Evolutionary conservation across 495 filamentous ascomycete species (phyloP), one percentile per base, ranked within the genome.

Genomic region (Polyplosphaeria fusca): DNA sequence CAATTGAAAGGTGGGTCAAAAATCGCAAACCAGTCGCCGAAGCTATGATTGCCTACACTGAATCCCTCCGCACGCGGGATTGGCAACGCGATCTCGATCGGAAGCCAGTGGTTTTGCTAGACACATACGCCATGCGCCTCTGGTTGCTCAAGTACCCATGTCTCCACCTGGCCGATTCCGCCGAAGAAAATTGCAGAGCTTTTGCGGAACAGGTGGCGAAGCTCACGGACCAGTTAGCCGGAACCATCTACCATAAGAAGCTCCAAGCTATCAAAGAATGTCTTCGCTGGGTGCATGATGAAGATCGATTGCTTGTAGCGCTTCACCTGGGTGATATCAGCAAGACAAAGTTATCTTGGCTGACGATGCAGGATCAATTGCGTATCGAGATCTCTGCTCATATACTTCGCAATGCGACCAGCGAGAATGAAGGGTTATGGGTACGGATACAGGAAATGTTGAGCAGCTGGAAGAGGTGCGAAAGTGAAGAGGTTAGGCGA

Each of bases 131-230:
- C 11, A 52, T 63, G 18, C 54, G 51, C 7, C 51, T 70, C 28
- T 70, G 61, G 68, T 50, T 68, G 22, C 59, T 70, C 5, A 53
- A 62, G 16, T 68, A 69, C 48, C 66, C 69, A n/a, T 23, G 26
- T 12, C 27, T 49, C 1, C 52, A 19, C 14, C 13, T 35, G 11
- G 5, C 32, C 13, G 11, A 14, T 2, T 14, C 38, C 9, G 13
- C 20, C n/a, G 57, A 49, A 20, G 42, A 40, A 23, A 50, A 44
- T 16, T 58, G 60, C 32, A 48, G 53, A 32, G 20, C 3, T 16
- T 49, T 63, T 30, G 60, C 53, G 0, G 47, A 57, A n/a, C 22
- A 46, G 11, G 32, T 63, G 11, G 13, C 32, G 22, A 52, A 24
- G 26, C 25, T 47, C 4, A 18, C 47, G 3, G 48, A 47, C n/a